phyloP scores from a whole-genome alignment of 495 filamentous ascomycete genomes.

The Filosporella fistucella region DNA sequence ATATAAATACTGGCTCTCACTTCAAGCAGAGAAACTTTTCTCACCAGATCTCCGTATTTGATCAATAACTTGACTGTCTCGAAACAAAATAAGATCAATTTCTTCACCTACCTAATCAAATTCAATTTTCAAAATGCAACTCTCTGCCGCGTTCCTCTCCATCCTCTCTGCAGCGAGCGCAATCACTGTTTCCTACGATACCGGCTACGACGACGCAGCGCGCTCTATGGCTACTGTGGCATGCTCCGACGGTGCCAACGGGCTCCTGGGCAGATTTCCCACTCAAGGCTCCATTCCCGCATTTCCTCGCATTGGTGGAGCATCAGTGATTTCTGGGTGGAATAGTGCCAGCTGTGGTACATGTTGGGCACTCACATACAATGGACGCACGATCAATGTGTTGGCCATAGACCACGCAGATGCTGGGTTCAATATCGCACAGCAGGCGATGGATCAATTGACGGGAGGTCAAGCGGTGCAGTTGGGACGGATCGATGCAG shows the following conservation, averaged over 20 bases:
- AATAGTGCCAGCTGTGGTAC: slow-evolving; percentile 58
- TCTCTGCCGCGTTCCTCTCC: slow-evolving; percentile 36
- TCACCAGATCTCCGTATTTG: too few relatives aligned
- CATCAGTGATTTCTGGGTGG: slow-evolving; percentile 54
- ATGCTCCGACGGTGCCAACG: slow-evolving; percentile 57
- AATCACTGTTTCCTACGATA: slow-evolving; percentile 49
- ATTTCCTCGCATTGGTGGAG: slow-evolving; percentile 62
- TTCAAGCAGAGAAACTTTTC: too few relatives aligned
- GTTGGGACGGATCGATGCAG: slow-evolving; percentile 53
- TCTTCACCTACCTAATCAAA: not conserved
- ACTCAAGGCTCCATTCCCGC: slow-evolving; percentile 42
- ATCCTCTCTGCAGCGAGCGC: slow-evolving; percentile 34
- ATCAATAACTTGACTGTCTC: too few relatives aligned
- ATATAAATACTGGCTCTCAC: too few relatives aligned
- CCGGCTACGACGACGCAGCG: slow-evolving; percentile 47
- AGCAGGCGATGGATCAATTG: slow-evolving; percentile 60
- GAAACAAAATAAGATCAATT: too few relatives aligned
- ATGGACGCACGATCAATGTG: slow-evolving; percentile 56
- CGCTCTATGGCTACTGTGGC: slow-evolving; percentile 41
- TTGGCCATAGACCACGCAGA: slow-evolving; percentile 61
- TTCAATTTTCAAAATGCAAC: slow-evolving; percentile 39
- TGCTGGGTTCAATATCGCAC: slow-evolving; percentile 59
- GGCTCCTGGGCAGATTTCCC: slow-evolving; percentile 46
- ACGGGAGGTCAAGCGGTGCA: slow-evolving; percentile 50
- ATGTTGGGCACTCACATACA: slow-evolving; percentile 62